Evolutionary conservation across 2,329 filamentous ascomycete species (phyloP).

Genomic region (Colletotrichum agaves): DNA sequence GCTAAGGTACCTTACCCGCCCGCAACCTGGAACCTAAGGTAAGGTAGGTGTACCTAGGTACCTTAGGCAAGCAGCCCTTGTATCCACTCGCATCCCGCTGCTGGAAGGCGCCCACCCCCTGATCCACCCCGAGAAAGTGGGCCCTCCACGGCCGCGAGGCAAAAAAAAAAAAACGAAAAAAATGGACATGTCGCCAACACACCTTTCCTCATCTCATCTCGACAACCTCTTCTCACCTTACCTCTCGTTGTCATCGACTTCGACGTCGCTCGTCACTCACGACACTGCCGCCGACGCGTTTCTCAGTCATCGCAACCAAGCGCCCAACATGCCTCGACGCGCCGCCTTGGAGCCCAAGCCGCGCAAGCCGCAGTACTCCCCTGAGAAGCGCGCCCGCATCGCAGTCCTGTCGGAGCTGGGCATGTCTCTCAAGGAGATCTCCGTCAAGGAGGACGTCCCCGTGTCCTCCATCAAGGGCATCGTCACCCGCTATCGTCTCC

Average conservation of each 20-base stretch:
- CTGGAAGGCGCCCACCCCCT: conserved; percentile 14
- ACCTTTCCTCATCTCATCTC: conserved; percentile 21
- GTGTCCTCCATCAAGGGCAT: conserved; percentile 37
- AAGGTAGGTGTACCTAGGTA: too few relatives aligned
- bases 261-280: background rate
- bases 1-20: background rate
- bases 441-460: conserved; percentile 36
- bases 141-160: conserved; percentile 20
- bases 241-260: background rate
- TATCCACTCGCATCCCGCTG: conserved; percentile 32
- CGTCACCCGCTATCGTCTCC: conserved; percentile 36
- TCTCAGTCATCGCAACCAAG: background rate
- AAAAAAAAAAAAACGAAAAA: conserved; percentile 34
- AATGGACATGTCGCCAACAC: conserved; percentile 17
- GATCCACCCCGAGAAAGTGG: conserved; percentile 37
- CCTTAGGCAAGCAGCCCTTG: conserved; percentile 26
- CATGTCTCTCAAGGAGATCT: conserved; percentile 37
- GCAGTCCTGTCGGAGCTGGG: conserved; percentile 35
- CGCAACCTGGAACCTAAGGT: background rate
- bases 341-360: conserved; percentile 35
- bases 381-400: conserved; percentile 37
- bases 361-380: conserved; percentile 37
- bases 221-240: background rate
- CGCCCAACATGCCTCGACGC: conserved; percentile 31
- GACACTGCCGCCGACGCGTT: background rate